Base-by-base conservation (phyloP, 2,329 filamentous ascomycete species). In the Elsinoe ampelina region DNA sequence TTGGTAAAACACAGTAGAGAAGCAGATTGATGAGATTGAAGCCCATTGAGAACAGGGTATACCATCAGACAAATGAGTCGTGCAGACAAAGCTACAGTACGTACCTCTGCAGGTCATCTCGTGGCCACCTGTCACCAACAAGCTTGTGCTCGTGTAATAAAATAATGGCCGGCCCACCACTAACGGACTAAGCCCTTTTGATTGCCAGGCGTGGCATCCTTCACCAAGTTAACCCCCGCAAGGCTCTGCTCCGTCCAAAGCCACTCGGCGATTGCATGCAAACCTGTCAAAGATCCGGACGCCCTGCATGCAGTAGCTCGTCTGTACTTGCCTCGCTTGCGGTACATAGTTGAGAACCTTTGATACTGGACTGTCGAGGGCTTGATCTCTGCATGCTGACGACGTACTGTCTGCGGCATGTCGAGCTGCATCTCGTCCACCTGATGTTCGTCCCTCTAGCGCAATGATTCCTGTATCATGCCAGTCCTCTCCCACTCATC, bases 181-280 rank as follows among this genome's bases (percentile, higher is more conserved):
- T 35, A 22, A 20, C 22, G 41, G 41, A 22, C 22, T 5, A 43
- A 17, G n/a, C n/a, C n/a, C 41, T 17, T 17, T 43, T 43, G 41
- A 43, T 43, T 22, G 22, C 43, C 22, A 48, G 15, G 30, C 22
- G 22, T 48, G 30, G 17, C 30, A 15, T 32, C 48, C 30, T 52
- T 52, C 48, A n/a, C n/a, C n/a, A n/a, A n/a, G n/a, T n/a, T n/a
- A n/a, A 34, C 19, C 48, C 32, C 32, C 32, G 30, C 48, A 52
- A 36, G 48, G 12, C 32, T 7, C n/a, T 12, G 12, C 32, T 7
- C n/a, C 19, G 26, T 15, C 15, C 6, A 34, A 52, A 19, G 26
- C 48, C 26, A 32, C 35, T 52, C 48, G 48, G 48, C 35, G 48
- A 52, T 39, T 52, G 48, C 48, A 52, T 52, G 48, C 48, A 52